phyloP scores from a whole-genome alignment of 345 rosid genomes.

The Boechera stricta region DNA sequence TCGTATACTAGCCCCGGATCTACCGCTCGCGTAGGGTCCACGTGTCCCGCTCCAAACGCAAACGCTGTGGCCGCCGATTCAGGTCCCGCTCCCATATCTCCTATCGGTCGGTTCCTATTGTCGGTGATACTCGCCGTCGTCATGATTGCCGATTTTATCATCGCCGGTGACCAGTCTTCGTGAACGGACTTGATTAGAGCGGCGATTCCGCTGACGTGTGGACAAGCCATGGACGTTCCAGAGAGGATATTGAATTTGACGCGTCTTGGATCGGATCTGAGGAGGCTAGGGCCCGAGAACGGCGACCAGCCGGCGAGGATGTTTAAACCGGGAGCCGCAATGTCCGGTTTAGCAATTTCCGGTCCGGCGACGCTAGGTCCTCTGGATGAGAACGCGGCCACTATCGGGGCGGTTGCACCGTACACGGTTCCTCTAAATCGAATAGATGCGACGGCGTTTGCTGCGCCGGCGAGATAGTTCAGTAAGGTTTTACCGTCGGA shows the following conservation, averaged over 20 bases:
- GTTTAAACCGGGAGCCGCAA: constrained; percentile 81
- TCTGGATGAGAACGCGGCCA: constrained; percentile 84
- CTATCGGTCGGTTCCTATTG: constrained; percentile 49
- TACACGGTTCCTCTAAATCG: constrained; percentile 61
- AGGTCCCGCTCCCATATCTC: constrained; percentile 45
- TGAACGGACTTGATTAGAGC: constrained; percentile 70
- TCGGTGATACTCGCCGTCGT: constrained; percentile 70
- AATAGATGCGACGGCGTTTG: constrained; percentile 53
- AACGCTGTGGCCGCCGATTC: constrained; percentile 53
- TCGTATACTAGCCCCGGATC: constrained; percentile 71
- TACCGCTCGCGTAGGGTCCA: constrained; percentile 57
- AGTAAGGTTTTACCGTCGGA: constrained; percentile 53
- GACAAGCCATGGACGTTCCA: constrained; percentile 93
- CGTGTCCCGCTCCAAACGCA: constrained; percentile 69
- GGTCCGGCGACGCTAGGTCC: constrained; percentile 67
- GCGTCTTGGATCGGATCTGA: constrained; percentile 59
- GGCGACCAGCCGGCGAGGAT: constrained; percentile 90
- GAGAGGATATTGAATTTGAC: constrained; percentile 71
- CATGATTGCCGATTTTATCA: constrained; percentile 86
- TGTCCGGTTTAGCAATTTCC: constrained; percentile 73
- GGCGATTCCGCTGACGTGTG: constrained; percentile 82
- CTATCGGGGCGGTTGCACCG: constrained; percentile 62
- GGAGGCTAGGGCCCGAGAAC: constrained; percentile 51
- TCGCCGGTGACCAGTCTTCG: constrained; percentile 81
- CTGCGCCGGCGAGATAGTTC: constrained; percentile 46